A percentile compares a stretch with the other conserved stretches of the same genome.
phyloP scores from a whole-genome alignment of 2,329 filamentous ascomycete species.

The Stromatinia cepivora region DNA sequence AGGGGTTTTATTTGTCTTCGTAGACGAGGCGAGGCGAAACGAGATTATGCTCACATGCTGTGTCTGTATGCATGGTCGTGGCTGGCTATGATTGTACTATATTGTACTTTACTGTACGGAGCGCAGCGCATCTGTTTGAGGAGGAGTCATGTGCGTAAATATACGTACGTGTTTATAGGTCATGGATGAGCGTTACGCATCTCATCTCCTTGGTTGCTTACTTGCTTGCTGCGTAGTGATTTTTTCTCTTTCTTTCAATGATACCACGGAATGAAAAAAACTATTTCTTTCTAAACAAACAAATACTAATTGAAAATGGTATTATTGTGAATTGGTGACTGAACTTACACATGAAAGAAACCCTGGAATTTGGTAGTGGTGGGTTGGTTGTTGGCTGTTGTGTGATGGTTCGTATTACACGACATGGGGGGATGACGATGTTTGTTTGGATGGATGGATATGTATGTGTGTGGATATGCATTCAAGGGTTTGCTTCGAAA shows the following conservation, averaged over 20 bases:
- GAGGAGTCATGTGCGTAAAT: constrained; percentile 5
- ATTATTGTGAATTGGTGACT: too few species aligned
- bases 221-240: constrained; percentile 13
- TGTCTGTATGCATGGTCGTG: constrained; percentile 17
- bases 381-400: neutral
- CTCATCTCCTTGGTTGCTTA: neutral
- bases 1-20: constrained; percentile 6
- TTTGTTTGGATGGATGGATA: neutral
- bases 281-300: neutral
- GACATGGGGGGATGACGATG: neutral
- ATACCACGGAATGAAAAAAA: constrained; percentile 10
- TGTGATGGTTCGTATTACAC: neutral
- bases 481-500: too few species aligned
- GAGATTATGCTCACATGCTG: constrained; percentile 12
- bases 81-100: constrained; percentile 14
- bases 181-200: constrained; percentile 6
- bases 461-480: too few species aligned
- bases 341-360: neutral
- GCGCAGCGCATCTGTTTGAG: constrained; percentile 7
- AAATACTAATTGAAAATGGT: too few species aligned
- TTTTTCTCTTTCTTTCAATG: neutral
- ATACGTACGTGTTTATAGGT: constrained; percentile 2
- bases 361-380: neutral
- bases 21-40: constrained; percentile 1
- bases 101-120: constrained; percentile 1